Percentiles rank a stretch among this genome's conserved stretches.
Conservation (phyloP, 768 basidiomycete genomes). For the Amanita thiersii region DNA sequence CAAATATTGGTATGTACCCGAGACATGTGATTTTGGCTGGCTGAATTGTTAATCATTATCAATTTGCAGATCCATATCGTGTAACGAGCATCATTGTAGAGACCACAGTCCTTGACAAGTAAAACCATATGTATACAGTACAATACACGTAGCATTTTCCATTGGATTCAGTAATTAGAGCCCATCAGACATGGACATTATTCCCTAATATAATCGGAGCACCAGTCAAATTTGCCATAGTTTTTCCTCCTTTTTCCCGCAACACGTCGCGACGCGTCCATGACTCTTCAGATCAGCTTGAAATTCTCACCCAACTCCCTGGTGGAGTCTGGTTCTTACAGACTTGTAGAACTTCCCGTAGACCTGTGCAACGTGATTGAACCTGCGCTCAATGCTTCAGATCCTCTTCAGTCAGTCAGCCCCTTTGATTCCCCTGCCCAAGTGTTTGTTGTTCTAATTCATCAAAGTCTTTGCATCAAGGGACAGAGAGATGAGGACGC, state of each 20-base stretch:
- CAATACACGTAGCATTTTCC: conserved; percentile 5
- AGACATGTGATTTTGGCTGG: conserved; percentile 2
- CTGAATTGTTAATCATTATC: conserved; percentile 7
- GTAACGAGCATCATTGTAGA: conserved; percentile 87
- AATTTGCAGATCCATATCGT: conserved; percentile 76
- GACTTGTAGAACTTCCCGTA: conserved; percentile 65
- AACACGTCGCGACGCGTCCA: no score
- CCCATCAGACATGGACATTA: conserved; percentile 1
- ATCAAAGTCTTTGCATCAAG: conserved; percentile 63
- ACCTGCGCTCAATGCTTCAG: conserved; percentile 27
- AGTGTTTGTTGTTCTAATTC: not conserved
- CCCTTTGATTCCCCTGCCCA: conserved; percentile 11
- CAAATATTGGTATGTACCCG: conserved; percentile 78
- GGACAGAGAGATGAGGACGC: conserved; percentile 80
- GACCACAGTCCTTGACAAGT: conserved; percentile 71
- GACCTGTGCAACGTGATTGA: conserved; percentile 62
- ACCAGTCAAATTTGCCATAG: no score
- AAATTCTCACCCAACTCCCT: conserved; percentile 42
- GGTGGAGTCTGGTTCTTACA: conserved; percentile 46
- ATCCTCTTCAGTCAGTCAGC: conserved; percentile 16
- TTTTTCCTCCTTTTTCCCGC: no score
- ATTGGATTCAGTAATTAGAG: not conserved
- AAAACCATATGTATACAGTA: conserved; percentile 15
- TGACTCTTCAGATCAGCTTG: conserved; percentile 43
- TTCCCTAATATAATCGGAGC: no score